These are phyloP conservation scores for Blastomyces parvus DNA, from an alignment of 2,329 filamentous ascomycete genomes.

Conservation along the genomic window DNA sequence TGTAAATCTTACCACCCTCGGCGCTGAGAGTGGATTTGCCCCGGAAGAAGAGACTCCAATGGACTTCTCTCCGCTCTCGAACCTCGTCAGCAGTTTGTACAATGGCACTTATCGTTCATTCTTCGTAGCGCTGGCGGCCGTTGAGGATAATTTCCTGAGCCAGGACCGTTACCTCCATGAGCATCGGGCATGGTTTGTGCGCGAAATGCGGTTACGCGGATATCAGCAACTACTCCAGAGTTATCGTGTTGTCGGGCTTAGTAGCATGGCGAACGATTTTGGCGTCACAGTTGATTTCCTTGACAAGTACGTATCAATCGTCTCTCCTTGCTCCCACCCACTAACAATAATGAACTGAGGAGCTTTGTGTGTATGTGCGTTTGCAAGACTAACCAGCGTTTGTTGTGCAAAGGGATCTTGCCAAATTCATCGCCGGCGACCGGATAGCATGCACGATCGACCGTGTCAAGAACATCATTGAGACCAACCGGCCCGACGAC, in stretches of 20 bases:
- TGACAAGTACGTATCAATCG: constrained; percentile 63
- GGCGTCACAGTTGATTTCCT: constrained; percentile 94
- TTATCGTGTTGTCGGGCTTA: constrained; percentile 91
- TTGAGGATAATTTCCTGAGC: constrained; percentile 88
- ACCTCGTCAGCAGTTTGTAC: constrained; percentile 85
- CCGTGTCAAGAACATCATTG: constrained; percentile 90
- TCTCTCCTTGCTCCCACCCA: neutral
- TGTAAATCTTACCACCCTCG: constrained; percentile 82
- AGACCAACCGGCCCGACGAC: constrained; percentile 94
- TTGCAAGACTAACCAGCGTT: neutral
- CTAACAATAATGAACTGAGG: neutral
- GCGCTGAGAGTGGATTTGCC: constrained; percentile 53
- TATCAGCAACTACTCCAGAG: constrained; percentile 97
- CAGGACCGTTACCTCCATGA: constrained; percentile 93
- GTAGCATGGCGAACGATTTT: constrained; percentile 95
- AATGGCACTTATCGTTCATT: constrained; percentile 88
- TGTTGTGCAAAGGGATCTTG: constrained; percentile 60
- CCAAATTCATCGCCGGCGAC: constrained; percentile 91
- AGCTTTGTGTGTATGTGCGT: neutral
- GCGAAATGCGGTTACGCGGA: constrained; percentile 92
- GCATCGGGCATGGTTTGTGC: constrained; percentile 94
- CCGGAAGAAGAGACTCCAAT: constrained; percentile 71
- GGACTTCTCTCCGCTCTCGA: constrained; percentile 80
- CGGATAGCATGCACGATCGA: constrained; percentile 96
- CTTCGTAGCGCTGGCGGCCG: constrained; percentile 77